phyloP scores from a whole-genome alignment of 805 yeast genomes.

The Hanseniaspora pseudoguilliermondii region DNA sequence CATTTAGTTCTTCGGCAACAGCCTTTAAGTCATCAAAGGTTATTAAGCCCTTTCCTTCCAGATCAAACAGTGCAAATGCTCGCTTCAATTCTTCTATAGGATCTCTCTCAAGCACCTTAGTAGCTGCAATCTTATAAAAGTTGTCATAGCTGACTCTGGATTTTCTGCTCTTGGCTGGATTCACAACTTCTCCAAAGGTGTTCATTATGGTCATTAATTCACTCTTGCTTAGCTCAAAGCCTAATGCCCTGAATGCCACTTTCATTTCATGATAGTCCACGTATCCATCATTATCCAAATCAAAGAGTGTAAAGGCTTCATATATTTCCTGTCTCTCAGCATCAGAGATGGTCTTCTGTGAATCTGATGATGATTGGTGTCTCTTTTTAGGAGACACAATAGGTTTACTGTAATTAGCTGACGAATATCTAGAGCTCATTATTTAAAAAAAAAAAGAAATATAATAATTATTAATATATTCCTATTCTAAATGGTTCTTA shows the following conservation, averaged over 20 bases:
- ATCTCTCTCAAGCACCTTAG: constrained; percentile 71
- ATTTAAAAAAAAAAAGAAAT: no score
- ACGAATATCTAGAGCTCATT: constrained; percentile 6
- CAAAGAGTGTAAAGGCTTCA: constrained; percentile 85
- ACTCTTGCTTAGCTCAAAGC: constrained; percentile 68
- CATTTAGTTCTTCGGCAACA: constrained; percentile 88
- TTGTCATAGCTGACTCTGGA: constrained; percentile 67
- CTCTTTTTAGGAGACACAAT: constrained; percentile 6
- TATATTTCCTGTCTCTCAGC: constrained; percentile 43
- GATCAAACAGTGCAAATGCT: constrained; percentile 82
- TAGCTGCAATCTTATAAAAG: constrained; percentile 61
- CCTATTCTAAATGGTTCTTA: not conserved
- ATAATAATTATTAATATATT: no score
- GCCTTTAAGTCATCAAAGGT: constrained; percentile 68
- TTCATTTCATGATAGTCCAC: constrained; percentile 87
- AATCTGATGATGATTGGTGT: not conserved
- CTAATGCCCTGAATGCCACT: constrained; percentile 87
- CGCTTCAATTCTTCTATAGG: constrained; percentile 84
- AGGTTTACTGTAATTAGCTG: not conserved
- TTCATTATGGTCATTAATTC: constrained; percentile 66
- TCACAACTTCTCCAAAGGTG: constrained; percentile 48
- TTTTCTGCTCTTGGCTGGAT: constrained; percentile 37
- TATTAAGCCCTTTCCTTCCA: constrained; percentile 76
- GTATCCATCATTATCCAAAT: constrained; percentile 80
- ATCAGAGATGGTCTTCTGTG: not conserved